phyloP scores from a whole-genome alignment of 1,284 basidiomycete species.

The Ustilago nuda region DNA sequence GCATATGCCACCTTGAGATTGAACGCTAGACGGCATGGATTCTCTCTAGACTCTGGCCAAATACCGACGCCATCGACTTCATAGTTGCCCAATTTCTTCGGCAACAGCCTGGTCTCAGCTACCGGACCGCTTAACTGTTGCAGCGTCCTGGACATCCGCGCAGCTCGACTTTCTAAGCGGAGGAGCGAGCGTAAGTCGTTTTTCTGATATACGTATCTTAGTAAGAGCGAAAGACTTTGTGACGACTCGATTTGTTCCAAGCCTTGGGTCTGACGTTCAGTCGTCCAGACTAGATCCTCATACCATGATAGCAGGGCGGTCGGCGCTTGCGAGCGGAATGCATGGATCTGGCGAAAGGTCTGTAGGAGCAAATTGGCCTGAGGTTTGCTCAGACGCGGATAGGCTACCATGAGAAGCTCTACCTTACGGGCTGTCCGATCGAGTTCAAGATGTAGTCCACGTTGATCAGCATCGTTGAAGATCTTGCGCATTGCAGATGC shows the following conservation, averaged over 20 bases:
- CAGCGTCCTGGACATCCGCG: neutral
- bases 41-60: conserved; percentile 25
- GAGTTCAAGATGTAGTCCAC: neutral
- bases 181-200: conserved; percentile 33
- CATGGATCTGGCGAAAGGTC: conserved; percentile 9
- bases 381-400: conserved; percentile 14
- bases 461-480: too few species aligned
- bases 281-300: conserved; percentile 36
- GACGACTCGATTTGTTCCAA: conserved; percentile 18
- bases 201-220: conserved; percentile 24
- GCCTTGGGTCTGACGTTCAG: conserved; percentile 23
- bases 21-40: conserved; percentile 26
- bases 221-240: conserved; percentile 23
- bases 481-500: too few species aligned
- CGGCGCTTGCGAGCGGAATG: conserved; percentile 13
- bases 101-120: neutral
- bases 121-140: neutral
- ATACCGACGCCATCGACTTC: conserved; percentile 19
- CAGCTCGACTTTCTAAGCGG: conserved; percentile 22
- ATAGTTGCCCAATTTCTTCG: conserved; percentile 1
- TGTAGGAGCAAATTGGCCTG: conserved; percentile 21
- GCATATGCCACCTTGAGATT: conserved; percentile 41
- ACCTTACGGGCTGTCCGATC: neutral
- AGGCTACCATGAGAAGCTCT: conserved; percentile 4
- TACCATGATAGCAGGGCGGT: conserved; percentile 32